Evolutionary conservation across 257 asterid genomes (phyloP).

Genomic region (Verbena officinalis): DNA sequence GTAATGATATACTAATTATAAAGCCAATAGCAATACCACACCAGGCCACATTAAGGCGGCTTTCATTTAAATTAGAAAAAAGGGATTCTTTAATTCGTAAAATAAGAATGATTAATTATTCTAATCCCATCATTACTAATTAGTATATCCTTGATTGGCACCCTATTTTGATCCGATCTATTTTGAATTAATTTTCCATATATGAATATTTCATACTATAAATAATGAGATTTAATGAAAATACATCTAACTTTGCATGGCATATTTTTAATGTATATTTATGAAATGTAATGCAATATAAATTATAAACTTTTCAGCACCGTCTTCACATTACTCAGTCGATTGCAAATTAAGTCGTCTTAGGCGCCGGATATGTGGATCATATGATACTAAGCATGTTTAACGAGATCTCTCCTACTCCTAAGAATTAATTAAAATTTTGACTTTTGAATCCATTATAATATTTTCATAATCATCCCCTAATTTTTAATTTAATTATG

Average conservation of each 20-base stretch:
- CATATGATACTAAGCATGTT: not conserved
- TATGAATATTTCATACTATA: too few relatives aligned
- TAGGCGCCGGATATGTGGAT: conserved; percentile 26
- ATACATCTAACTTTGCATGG: too few relatives aligned
- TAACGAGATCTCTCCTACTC: conserved; percentile 19
- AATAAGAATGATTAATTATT: too few relatives aligned
- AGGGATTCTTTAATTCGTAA: not conserved
- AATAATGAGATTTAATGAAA: too few relatives aligned
- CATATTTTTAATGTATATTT: too few relatives aligned
- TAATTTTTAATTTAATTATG: too few relatives aligned
- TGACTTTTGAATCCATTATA: conserved; percentile 8
- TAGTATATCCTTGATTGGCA: too few relatives aligned
- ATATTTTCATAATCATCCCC: too few relatives aligned
- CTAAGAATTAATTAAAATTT: not conserved
- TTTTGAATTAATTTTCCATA: too few relatives aligned
- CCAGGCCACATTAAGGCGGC: not conserved
- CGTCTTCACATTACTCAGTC: not conserved
- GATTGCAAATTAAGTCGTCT: not conserved
- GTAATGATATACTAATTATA: not conserved
- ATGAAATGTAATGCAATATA: too few relatives aligned
- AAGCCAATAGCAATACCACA: conserved; percentile 1
- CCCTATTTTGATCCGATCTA: too few relatives aligned
- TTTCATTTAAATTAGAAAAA: not conserved
- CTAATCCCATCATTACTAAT: too few relatives aligned
- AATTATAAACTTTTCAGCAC: not conserved